Base-by-base conservation (phyloP, 1,139 yeast species). In the Yarrowia galli region DNA sequence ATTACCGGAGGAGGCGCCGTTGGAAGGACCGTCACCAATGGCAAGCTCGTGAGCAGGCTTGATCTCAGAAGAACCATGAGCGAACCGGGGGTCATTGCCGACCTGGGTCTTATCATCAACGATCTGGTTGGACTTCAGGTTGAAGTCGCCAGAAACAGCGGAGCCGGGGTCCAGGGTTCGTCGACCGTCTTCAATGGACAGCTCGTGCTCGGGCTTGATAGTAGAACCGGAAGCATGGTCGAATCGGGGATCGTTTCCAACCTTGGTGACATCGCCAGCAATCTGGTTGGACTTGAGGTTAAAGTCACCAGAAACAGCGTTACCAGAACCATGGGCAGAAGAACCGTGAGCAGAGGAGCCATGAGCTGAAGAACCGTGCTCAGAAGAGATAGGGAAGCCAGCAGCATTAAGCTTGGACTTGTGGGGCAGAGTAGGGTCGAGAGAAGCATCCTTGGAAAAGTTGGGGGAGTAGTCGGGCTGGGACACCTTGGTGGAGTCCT, bases 121-220 rank as follows among this genome's bases (percentile, higher is more conserved):
- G 23, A 53, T 36, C 22, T 53, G 60, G 45, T 38, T 53, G 18
- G 45, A 15, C 28, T 36, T 36, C 16, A 53, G 60, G n/a, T 53
- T 53, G 10, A 53, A 53, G 22, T 53, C 45, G 3, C 60, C 60
- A 7, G 60, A 53, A 15, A 51, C 43, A 13, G 58, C 43, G 13
- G 58, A 51, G 7, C 58, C 58, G 18, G 58, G 58, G 15, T 51
- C 58, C 43, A 51, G 43, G 15, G 58, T 51, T 35, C 58, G 56
- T 4, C 23, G 58, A 1, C 45, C 60, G 40, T 49, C 40, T 12
- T 45, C 49, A 16, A 45, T 45, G 12, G 49, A 15, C n/a, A 45
- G 49, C 49, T 45, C 49, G 49, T 45, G 49, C 16, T 20, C 48
- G 9, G 48, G 48, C 48, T 43, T 43, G 48, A 43, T 43, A 9